Percentiles rank a stretch among this genome's conserved stretches.
Evolutionary conservation across 192 early-diverging fungal species (phyloP).

Genomic region (Podila verticillata): DNA sequence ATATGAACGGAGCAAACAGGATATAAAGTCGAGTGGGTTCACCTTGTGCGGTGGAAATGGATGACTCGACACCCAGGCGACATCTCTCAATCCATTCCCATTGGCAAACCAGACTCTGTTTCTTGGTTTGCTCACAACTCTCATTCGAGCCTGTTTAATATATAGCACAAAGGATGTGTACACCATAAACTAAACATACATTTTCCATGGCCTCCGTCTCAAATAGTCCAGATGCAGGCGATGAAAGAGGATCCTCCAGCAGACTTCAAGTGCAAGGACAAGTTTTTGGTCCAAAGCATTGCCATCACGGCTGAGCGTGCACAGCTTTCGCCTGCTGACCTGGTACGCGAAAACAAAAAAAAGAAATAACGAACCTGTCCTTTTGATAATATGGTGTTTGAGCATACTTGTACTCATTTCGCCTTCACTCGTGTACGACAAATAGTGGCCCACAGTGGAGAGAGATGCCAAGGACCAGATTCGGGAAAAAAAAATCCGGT

Average conservation of each 20-base stretch:
- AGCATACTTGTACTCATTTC: background rate
- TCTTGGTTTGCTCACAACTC: no score
- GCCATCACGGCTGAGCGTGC: constrained; percentile 76
- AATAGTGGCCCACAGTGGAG: constrained; percentile 76
- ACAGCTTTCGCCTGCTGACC: constrained; percentile 68
- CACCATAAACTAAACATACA: no score
- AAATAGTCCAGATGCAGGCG: constrained; percentile 84
- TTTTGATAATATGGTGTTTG: background rate
- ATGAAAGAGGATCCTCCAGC: constrained; percentile 83
- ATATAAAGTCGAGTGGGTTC: no score
- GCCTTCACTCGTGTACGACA: no score
- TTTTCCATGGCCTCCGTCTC: background rate
- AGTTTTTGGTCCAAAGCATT: constrained; percentile 94
- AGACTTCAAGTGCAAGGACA: constrained; percentile 93
- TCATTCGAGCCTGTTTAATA: no score
- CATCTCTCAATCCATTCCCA: no score
- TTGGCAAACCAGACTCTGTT: no score
- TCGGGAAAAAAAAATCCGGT: constrained; percentile 76
- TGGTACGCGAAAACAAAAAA: constrained; percentile 51
- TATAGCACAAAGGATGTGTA: no score
- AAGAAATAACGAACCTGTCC: background rate
- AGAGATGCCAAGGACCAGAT: constrained; percentile 67
- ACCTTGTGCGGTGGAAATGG: no score
- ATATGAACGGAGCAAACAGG: no score
- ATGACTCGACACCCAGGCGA: no score